A percentile compares a stretch with the other conserved stretches of the same genome.
Evolutionary conservation across 2,329 filamentous ascomycete genomes (phyloP).

Genomic region (Paramyrothecium roridum): DNA sequence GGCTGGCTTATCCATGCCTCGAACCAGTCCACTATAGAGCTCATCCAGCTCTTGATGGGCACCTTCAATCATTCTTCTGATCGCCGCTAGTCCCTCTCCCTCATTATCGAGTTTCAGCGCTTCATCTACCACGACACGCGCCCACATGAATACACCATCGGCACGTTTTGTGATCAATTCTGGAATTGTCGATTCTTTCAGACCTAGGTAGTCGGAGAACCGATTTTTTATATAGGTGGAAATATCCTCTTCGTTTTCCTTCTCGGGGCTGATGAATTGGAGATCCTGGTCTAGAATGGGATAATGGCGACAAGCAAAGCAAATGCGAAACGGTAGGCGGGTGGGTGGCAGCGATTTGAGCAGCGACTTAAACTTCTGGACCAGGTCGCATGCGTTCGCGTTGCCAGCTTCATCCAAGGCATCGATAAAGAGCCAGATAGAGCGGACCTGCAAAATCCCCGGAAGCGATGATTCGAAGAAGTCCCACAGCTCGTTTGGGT

Average conservation of each 20-base stretch:
- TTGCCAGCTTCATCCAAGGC: conserved; percentile 31
- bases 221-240: conserved; percentile 17
- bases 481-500: conserved; percentile 12
- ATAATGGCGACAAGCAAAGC: conserved; percentile 28
- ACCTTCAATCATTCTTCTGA: conserved; percentile 13
- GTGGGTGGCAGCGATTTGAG: conserved; percentile 12
- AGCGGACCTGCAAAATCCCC: conserved; percentile 10
- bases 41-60: conserved; percentile 17
- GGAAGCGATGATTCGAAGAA: conserved; percentile 16
- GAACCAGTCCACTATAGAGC: conserved; percentile 19
- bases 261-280: conserved; percentile 21
- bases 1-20: conserved; percentile 7
- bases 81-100: conserved; percentile 7
- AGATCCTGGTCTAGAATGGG: conserved; percentile 17
- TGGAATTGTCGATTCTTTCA: conserved; percentile 1
- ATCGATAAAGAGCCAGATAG: conserved; percentile 27
- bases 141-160: conserved; percentile 33
- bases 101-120: conserved; percentile 10
- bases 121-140: conserved; percentile 20
- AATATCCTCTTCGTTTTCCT: conserved; percentile 27
- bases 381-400: conserved; percentile 13
- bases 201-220: conserved; percentile 8
- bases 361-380: conserved; percentile 11
- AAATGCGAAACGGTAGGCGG: conserved; percentile 17
- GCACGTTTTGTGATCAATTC: conserved; percentile 19